Evolutionary conservation across 2,329 filamentous ascomycete genomes (phyloP).

Genomic region (Colletotrichum abscissum): DNA sequence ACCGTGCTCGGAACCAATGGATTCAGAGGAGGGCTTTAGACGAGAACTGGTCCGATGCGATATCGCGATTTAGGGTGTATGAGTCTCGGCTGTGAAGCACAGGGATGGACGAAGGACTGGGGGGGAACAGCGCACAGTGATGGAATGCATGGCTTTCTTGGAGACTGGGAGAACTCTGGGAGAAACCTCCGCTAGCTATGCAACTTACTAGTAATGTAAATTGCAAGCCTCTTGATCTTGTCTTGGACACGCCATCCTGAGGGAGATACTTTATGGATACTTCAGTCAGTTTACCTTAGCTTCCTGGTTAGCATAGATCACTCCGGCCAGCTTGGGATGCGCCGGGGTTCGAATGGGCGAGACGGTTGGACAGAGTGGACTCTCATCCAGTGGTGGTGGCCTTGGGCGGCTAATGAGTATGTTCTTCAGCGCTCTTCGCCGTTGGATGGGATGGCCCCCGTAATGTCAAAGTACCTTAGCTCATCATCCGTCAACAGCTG

Average conservation of each 20-base stretch:
- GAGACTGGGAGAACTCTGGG: not conserved
- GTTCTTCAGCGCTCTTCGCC: constrained; percentile 35
- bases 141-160: constrained; percentile 14
- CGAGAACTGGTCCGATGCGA: constrained; percentile 3
- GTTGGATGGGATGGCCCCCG: constrained; percentile 16
- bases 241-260: constrained; percentile 9
- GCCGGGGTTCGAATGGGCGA: constrained; percentile 5
- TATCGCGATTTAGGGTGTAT: constrained; percentile 3
- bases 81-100: not conserved
- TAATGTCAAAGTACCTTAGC: not conserved
- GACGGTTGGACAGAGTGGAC: not conserved
- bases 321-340: constrained; percentile 9
- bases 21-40: not conserved
- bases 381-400: not conserved
- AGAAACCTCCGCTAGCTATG: not conserved
- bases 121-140: constrained; percentile 4
- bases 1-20: constrained; percentile 19
- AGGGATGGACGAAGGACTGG: constrained; percentile 19
- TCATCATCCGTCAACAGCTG: not conserved
- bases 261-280: not conserved
- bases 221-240: not conserved
- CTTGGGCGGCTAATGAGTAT: constrained; percentile 11
- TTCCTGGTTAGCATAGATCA: not conserved
- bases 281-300: not conserved
- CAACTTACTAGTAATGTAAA: constrained; percentile 5